These are phyloP conservation scores for Colletotrichum sp. DNA, from an alignment of 2,329 filamentous ascomycete genomes.

Conservation along the genomic window DNA sequence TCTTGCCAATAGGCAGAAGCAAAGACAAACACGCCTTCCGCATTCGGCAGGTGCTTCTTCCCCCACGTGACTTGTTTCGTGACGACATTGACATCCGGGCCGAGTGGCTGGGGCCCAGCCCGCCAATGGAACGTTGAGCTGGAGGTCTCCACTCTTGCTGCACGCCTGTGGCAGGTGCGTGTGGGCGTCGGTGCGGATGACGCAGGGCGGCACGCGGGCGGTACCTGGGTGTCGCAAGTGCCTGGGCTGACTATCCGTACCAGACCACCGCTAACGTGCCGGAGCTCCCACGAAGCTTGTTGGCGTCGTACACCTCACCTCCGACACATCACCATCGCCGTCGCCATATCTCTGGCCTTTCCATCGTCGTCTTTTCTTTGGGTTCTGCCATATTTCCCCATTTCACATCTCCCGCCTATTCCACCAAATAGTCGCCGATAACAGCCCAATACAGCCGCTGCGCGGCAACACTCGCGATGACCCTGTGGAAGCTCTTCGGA, in stretches of 20 bases:
- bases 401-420: neutral
- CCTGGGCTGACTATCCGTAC: neutral
- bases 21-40: neutral
- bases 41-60: neutral
- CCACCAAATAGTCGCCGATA: neutral
- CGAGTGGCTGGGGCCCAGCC: neutral
- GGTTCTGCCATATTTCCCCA: neutral
- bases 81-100: slow-evolving; percentile 10
- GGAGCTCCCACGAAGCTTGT: slow-evolving; percentile 14
- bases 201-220: slow-evolving; percentile 5
- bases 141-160: neutral
- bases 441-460: slow-evolving; percentile 5
- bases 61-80: slow-evolving; percentile 2
- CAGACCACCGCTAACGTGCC: slow-evolving; percentile 1
- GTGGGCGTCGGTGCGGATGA: slow-evolving; percentile 8
- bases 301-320: neutral
- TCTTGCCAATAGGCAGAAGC: neutral
- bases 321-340: neutral
- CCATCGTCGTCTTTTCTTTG: neutral
- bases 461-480: slow-evolving; percentile 14
- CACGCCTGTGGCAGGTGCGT: neutral
- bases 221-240: slow-evolving; percentile 5
- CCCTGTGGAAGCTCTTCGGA: slow-evolving; percentile 30
- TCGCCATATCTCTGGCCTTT: neutral
- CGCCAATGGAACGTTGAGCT: neutral